Evolutionary conservation across 1,284 basidiomycete genomes (phyloP).

Genomic region (Ustilago sp.): DNA sequence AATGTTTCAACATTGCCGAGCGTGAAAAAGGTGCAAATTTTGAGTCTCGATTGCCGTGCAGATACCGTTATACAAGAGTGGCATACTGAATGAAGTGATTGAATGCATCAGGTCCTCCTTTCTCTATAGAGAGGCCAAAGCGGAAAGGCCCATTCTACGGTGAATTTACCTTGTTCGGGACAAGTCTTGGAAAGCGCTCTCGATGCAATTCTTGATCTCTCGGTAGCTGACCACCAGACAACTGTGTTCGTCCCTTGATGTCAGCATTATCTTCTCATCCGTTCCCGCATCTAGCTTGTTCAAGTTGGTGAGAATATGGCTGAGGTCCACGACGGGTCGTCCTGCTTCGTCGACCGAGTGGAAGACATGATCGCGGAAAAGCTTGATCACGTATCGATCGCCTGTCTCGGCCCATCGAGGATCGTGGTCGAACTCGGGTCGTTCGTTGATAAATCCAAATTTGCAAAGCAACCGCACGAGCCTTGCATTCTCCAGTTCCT

Average conservation of each 20-base stretch:
- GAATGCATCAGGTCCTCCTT: background rate
- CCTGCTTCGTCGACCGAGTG: conserved; percentile 94
- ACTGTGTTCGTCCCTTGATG: conserved; percentile 92
- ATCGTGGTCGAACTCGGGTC: conserved; percentile 97
- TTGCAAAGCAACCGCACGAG: conserved; percentile 92
- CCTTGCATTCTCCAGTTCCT: conserved; percentile 95
- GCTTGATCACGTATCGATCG: conserved; percentile 95
- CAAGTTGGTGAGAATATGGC: conserved; percentile 66
- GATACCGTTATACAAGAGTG: conserved; percentile 17
- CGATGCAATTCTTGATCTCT: conserved; percentile 73
- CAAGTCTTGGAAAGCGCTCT: conserved; percentile 62
- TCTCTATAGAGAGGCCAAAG: background rate
- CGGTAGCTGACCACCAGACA: conserved; percentile 95
- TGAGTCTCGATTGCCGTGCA: conserved; percentile 7
- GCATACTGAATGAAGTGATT: background rate
- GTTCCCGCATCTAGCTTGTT: conserved; percentile 85
- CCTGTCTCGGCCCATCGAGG: conserved; percentile 98
- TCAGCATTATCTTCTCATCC: conserved; percentile 93
- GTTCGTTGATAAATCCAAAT: conserved; percentile 97
- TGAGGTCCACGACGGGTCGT: conserved; percentile 83
- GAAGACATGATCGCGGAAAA: conserved; percentile 98
- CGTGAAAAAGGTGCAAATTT: background rate
- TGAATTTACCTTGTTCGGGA: conserved; percentile 33
- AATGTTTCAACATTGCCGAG: background rate
- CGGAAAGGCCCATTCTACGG: background rate